Conservation (phyloP, 768 basidiomycete genomes). For the Astraeus odoratus region DNA sequence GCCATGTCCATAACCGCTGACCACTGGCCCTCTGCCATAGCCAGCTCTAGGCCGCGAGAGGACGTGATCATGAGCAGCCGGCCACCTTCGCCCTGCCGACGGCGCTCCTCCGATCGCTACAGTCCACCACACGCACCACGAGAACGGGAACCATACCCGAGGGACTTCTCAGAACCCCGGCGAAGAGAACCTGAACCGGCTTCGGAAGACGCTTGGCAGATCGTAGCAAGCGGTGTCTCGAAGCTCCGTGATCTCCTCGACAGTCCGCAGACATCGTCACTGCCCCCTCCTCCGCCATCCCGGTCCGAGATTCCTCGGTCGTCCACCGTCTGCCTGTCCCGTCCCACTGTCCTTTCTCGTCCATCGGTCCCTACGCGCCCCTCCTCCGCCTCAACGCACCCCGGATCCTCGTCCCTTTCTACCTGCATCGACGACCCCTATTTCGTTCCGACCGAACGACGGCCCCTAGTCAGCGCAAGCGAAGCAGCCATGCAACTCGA, state of each 20-base stretch:
- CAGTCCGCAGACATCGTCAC: conserved; percentile 35
- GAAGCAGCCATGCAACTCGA: conserved; percentile 48
- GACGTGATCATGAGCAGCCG: conserved; percentile 24
- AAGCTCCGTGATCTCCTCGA: conserved; percentile 44
- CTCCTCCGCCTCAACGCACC: conserved; percentile 15
- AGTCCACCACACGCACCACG: conserved; percentile 12
- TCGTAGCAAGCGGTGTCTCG: conserved; percentile 22
- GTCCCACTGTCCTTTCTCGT: no score
- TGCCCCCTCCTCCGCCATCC: conserved; percentile 19
- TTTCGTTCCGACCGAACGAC: conserved; percentile 10
- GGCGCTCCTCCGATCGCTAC: conserved; percentile 19
- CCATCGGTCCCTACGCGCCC: conserved; percentile 16
- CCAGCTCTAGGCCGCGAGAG: conserved; percentile 22
- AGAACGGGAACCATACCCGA: conserved; percentile 9
- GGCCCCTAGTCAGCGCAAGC: conserved; percentile 42
- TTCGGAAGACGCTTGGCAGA: conserved; percentile 20
- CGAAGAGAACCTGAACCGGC: conserved; percentile 14
- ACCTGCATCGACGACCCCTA: conserved; percentile 11
- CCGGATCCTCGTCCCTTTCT: conserved; percentile 13
- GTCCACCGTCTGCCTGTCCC: conserved; percentile 13
- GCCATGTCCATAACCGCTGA: conserved; percentile 23
- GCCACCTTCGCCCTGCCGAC: conserved; percentile 22
- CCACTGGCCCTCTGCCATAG: conserved; percentile 16
- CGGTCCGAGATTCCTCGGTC: neutral
- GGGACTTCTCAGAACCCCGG: conserved; percentile 20